phyloP scores from a whole-genome alignment of 2,329 filamentous ascomycete species.

The Zalaria obscura region DNA sequence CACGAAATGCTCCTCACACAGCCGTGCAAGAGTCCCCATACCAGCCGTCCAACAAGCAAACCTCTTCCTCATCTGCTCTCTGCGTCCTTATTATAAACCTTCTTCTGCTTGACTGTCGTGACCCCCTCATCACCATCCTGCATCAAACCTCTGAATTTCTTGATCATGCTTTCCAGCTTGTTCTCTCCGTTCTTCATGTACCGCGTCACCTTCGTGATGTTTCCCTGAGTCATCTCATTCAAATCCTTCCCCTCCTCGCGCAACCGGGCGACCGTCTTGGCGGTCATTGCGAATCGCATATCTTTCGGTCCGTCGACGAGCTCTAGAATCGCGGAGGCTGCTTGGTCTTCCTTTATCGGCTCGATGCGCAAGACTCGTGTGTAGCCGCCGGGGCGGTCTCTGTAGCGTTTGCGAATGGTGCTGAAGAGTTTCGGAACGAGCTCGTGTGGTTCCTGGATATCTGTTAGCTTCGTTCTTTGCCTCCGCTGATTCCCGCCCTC shows the following conservation, averaged over 20 bases:
- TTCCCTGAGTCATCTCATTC: slow-evolving; percentile 59
- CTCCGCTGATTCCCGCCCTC: no score
- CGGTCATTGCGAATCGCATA: slow-evolving; percentile 88
- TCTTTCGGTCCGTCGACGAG: slow-evolving; percentile 89
- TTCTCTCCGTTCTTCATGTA: slow-evolving; percentile 54
- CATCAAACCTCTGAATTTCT: slow-evolving; percentile 23
- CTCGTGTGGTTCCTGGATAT: slow-evolving; percentile 46
- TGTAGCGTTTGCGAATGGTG: slow-evolving; percentile 66
- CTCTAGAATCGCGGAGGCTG: slow-evolving; percentile 78
- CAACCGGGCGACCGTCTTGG: slow-evolving; percentile 59
- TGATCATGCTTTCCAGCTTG: slow-evolving; percentile 49
- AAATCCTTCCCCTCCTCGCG: slow-evolving; percentile 38
- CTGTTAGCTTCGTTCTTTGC: not conserved
- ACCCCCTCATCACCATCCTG: slow-evolving; percentile 18
- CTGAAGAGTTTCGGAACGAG: slow-evolving; percentile 81
- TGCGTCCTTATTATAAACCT: slow-evolving; percentile 16
- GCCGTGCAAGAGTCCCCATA: not conserved
- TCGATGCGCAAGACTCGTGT: slow-evolving; percentile 89
- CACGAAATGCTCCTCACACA: no score
- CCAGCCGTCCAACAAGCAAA: not conserved
- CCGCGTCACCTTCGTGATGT: slow-evolving; percentile 70
- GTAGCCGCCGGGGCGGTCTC: slow-evolving; percentile 72
- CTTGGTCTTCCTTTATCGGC: slow-evolving; percentile 77
- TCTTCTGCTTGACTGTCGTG: slow-evolving; percentile 18
- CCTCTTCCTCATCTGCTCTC: slow-evolving; percentile 11